These are phyloP conservation scores for Delphinella strobiligena DNA, from an alignment of 2,329 filamentous ascomycete genomes.

Conservation along the genomic window DNA sequence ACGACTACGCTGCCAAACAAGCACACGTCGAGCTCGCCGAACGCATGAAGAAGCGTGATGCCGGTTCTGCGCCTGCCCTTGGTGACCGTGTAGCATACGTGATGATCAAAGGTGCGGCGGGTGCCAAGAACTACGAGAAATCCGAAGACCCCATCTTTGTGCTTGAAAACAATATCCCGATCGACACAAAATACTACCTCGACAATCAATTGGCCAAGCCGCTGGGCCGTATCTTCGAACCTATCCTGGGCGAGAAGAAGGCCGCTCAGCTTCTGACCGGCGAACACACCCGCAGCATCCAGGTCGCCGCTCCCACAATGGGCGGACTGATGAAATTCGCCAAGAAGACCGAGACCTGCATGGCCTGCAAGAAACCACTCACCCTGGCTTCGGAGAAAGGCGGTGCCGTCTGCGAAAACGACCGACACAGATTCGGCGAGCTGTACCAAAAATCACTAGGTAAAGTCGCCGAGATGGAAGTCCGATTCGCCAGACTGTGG, in stretches of 20 bases:
- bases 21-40: constrained; percentile 91
- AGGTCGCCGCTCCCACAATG: constrained; percentile 78
- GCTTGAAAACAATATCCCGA: constrained; percentile 91
- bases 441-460: constrained; percentile 84
- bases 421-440: constrained; percentile 74
- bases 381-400: constrained; percentile 64
- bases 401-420: constrained; percentile 82
- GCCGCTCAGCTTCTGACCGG: constrained; percentile 76
- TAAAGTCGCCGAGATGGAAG: constrained; percentile 83
- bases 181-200: constrained; percentile 96
- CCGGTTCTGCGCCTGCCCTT: constrained; percentile 80
- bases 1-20: constrained; percentile 81
- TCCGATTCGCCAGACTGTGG: constrained; percentile 86
- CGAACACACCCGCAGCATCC: constrained; percentile 89
- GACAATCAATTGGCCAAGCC: constrained; percentile 98
- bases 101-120: constrained; percentile 82
- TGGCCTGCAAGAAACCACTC: constrained; percentile 97
- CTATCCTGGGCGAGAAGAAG: constrained; percentile 88
- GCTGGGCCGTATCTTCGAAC: constrained; percentile 89
- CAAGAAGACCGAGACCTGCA: constrained; percentile 95
- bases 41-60: constrained; percentile 94
- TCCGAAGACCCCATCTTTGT: constrained; percentile 96
- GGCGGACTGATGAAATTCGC: constrained; percentile 97
- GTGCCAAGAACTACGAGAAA: constrained; percentile 91
- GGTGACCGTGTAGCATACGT: constrained; percentile 97